phyloP scores from a whole-genome alignment of 768 basidiomycete genomes.

The Cubamyces lactineus region DNA sequence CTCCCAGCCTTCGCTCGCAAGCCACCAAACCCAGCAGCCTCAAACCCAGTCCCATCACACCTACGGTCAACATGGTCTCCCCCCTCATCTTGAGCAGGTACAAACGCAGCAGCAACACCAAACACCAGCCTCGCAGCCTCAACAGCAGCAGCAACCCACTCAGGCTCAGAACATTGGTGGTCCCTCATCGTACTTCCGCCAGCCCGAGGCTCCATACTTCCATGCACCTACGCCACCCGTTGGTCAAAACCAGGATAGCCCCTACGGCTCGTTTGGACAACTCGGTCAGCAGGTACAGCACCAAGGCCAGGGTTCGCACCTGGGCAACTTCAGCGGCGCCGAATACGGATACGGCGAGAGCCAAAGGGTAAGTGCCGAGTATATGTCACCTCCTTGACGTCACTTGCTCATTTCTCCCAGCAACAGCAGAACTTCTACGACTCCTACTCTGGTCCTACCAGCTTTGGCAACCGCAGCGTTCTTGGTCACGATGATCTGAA shows the following conservation, averaged over 20 bases:
- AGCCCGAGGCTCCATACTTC: slow-evolving; percentile 73
- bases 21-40: slow-evolving; percentile 27
- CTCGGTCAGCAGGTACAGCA: slow-evolving; percentile 61
- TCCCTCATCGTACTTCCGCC: slow-evolving; percentile 69
- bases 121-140: slow-evolving; percentile 39
- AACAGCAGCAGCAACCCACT: slow-evolving; percentile 22
- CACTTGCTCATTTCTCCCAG: slow-evolving; percentile 17
- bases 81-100: slow-evolving; percentile 65
- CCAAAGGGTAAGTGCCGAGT: slow-evolving; percentile 57
- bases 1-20: slow-evolving; percentile 29
- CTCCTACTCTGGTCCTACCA: slow-evolving; percentile 64
- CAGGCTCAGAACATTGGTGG: slow-evolving; percentile 43
- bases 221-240: slow-evolving; percentile 79
- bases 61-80: slow-evolving; percentile 68
- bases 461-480: slow-evolving; percentile 65
- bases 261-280: slow-evolving; percentile 72
- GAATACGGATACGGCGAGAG: slow-evolving; percentile 74
- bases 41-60: slow-evolving; percentile 42
- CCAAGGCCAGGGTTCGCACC: slow-evolving; percentile 54
- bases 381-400: slow-evolving; percentile 15
- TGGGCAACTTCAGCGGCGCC: slow-evolving; percentile 57
- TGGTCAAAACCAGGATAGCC: slow-evolving; percentile 59
- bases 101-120: slow-evolving; percentile 46
- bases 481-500: slow-evolving; percentile 80
- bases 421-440: slow-evolving; percentile 72